Base-by-base conservation (phyloP, 176 grass and related monocot species). In the Phoenix roebelenii region DNA sequence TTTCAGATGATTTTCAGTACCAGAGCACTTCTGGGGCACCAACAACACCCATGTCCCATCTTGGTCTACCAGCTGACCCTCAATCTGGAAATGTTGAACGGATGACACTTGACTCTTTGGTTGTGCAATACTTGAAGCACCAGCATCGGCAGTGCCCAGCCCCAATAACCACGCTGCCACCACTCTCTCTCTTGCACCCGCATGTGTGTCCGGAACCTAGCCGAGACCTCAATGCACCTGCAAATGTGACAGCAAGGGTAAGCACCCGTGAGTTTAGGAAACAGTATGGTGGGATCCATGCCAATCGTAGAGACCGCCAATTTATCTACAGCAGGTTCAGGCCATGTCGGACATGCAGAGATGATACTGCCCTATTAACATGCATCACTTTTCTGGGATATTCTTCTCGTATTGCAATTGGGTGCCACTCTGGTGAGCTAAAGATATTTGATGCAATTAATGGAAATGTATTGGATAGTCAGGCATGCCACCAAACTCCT, bases 291-390 rank as follows among this genome's bases (percentile, higher is more conserved):
- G 81, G 83, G 39, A 79, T 87, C 49, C 81, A 92, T 61, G 52
- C 77, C 48, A 75, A 84, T 73, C 87, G 87, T 16, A 84, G 88
- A 54, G 93, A 98, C 54, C 79, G 93, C 3, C 93, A 98, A 75
- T 91, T 88, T 80, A 88, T 98, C 69, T 98, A 92, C 61, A 98
- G 93, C 64, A 81, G 93, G 57, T 98, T 88, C 73, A 98, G 83
- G 76, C 84, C 75, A 17, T 98, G 78, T 64, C 93, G 87, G 57
- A 83, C 86, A 49, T 98, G 93, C 24, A 80, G 87, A 61, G 93
- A 92, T 68, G 84, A 92, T 55, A 28, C 75, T 19, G 82, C 81
- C 5, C 78, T 92, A 16, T 68, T 98, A 64, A 88, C 93, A 66
- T 98, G 84, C 79, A 76, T 98, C 83, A 88, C 93, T 62, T 89